Evolutionary conservation across 2,329 filamentous ascomycete species (phyloP).

Genomic region (Aspergillus fumigatus): DNA sequence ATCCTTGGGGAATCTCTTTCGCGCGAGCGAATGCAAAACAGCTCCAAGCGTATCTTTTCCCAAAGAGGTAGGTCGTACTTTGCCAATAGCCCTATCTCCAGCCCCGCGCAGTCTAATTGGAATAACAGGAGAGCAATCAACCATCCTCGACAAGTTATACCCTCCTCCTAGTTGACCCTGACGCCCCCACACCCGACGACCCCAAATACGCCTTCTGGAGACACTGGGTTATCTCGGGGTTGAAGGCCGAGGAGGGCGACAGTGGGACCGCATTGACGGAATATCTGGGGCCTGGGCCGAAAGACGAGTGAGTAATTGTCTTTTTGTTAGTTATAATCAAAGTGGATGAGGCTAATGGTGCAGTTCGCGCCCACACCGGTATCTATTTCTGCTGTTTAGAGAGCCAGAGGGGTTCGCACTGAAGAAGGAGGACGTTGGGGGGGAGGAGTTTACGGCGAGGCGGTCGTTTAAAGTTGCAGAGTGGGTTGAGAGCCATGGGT

Average conservation of each 20-base stretch:
- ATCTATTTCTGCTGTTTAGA: constrained; percentile 12
- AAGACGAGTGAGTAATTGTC: constrained; percentile 12
- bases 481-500: constrained; percentile 6
- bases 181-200: constrained; percentile 14
- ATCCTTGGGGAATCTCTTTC: constrained; percentile 7
- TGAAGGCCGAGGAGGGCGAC: background rate
- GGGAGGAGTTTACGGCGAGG: constrained; percentile 13
- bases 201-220: constrained; percentile 17
- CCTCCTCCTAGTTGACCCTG: constrained; percentile 11
- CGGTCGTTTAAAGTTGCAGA: constrained; percentile 12
- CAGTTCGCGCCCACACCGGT: constrained; percentile 12
- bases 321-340: background rate
- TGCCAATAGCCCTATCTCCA: background rate
- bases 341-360: background rate
- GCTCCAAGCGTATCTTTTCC: constrained; percentile 7
- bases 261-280: constrained; percentile 5
- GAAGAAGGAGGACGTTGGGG: constrained; percentile 11
- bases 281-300: constrained; percentile 15
- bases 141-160: constrained; percentile 4
- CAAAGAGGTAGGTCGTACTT: constrained; percentile 3
- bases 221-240: constrained; percentile 13
- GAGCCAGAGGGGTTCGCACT: constrained; percentile 6
- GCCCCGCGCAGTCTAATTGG: background rate
- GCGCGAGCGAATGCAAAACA: constrained; percentile 11
- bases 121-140: background rate